Conservation (phyloP, 2,329 filamentous ascomycete genomes). For the Juglanconis sp. region DNA sequence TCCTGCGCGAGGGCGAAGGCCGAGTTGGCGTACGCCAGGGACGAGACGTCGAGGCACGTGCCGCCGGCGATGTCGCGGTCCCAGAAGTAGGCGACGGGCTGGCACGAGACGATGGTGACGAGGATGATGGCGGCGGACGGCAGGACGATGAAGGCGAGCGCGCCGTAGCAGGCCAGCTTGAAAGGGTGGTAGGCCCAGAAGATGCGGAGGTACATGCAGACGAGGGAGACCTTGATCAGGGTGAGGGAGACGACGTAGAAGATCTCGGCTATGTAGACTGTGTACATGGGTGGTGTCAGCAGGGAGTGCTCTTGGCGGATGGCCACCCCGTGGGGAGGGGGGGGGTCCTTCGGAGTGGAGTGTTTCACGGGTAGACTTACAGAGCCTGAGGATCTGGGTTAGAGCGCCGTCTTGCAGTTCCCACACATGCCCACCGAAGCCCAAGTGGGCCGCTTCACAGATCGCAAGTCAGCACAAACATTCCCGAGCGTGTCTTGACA, state of each 20-base stretch:
- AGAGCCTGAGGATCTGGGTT: constrained; percentile 7
- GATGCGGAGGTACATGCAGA: constrained; percentile 17
- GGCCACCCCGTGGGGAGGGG: not conserved
- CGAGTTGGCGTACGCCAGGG: constrained; percentile 16
- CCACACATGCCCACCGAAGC: constrained; percentile 16
- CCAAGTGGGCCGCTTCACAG: constrained; percentile 8
- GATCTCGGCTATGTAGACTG: constrained; percentile 18
- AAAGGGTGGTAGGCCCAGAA: constrained; percentile 14
- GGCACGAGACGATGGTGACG: constrained; percentile 19
- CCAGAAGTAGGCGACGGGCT: constrained; percentile 16
- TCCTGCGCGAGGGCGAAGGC: constrained; percentile 15
- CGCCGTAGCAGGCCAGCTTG: constrained; percentile 9
- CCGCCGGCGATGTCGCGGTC: constrained; percentile 9
- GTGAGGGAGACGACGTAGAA: constrained; percentile 15
- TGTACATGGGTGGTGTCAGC: not conserved
- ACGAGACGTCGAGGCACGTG: constrained; percentile 11
- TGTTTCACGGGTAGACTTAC: not conserved
- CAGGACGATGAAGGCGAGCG: constrained; percentile 13
- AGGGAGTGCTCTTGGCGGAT: not conserved
- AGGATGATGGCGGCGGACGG: constrained; percentile 9
- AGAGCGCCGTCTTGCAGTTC: constrained; percentile 15
- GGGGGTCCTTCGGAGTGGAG: not conserved
- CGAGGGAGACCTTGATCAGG: constrained; percentile 13
- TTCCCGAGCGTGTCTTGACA: not conserved
- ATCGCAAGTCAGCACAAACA: not conserved